A percentile compares a stretch with the other conserved stretches of the same genome.
Evolutionary conservation across 495 filamentous ascomycete species (phyloP).

Genomic region (Cetradonia linearis): DNA sequence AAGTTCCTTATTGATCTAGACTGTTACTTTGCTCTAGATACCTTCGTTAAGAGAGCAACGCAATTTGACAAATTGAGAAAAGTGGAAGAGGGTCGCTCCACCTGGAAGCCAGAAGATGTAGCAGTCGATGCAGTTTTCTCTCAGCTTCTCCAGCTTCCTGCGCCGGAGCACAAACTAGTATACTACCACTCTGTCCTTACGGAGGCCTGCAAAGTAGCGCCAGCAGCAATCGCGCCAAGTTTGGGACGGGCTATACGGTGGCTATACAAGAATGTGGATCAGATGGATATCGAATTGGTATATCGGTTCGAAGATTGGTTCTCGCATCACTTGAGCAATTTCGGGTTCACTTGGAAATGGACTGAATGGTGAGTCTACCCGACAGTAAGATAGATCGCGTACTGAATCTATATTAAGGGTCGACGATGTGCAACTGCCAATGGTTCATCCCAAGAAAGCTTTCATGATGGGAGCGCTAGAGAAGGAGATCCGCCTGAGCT

Average conservation of each 20-base stretch:
- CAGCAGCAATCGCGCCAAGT: slow-evolving; percentile 90
- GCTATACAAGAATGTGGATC: slow-evolving; percentile 67
- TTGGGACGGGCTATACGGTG: slow-evolving; percentile 88
- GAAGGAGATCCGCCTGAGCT: slow-evolving; percentile 94
- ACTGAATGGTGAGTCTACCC: slow-evolving; percentile 64
- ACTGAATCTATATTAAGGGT: slow-evolving; percentile 39
- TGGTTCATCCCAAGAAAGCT: slow-evolving; percentile 77
- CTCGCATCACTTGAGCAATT: slow-evolving; percentile 94
- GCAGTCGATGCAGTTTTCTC: slow-evolving; percentile 95
- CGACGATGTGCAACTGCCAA: slow-evolving; percentile 68
- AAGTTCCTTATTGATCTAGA: slow-evolving; percentile 89
- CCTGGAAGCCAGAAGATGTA: slow-evolving; percentile 98
- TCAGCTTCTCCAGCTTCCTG: slow-evolving; percentile 79
- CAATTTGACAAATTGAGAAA: slow-evolving; percentile 83
- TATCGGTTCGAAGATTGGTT: slow-evolving; percentile 97
- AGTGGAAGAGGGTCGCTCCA: slow-evolving; percentile 50
- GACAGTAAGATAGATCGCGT: not conserved
- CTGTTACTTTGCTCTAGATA: slow-evolving; percentile 79
- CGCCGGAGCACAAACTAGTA: slow-evolving; percentile 83
- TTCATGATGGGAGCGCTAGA: slow-evolving; percentile 86
- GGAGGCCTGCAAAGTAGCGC: slow-evolving; percentile 88
- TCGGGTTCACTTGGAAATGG: slow-evolving; percentile 99
- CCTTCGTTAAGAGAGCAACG: slow-evolving; percentile 85
- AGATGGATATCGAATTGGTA: slow-evolving; percentile 76
- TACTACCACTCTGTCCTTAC: slow-evolving; percentile 95